These are phyloP conservation scores for Xylaria sp. DNA, from an alignment of 2,329 filamentous ascomycete species.

Conservation along the genomic window DNA sequence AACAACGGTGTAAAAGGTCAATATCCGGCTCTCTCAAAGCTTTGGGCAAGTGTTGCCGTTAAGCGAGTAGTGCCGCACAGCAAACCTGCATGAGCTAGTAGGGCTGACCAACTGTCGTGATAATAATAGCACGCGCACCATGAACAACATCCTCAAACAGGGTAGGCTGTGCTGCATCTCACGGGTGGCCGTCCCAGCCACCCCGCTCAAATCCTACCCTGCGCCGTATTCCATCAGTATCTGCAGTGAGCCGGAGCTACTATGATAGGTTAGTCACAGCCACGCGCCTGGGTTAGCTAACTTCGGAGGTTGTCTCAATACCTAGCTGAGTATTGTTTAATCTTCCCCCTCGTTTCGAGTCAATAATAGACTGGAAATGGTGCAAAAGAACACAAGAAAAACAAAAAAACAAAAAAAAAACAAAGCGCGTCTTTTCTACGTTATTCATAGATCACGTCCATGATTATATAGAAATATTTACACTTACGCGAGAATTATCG, in stretches of 20 bases:
- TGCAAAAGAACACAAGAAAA: too few species aligned
- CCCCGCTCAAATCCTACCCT: background rate
- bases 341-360: too few species aligned
- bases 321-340: too few species aligned
- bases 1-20: background rate
- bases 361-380: too few species aligned
- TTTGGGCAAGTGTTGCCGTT: background rate
- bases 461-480: too few species aligned
- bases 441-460: too few species aligned
- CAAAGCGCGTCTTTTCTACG: too few species aligned
- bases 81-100: background rate
- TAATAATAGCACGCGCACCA: constrained; percentile 16
- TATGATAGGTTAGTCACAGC: too few species aligned
- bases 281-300: background rate
- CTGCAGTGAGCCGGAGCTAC: too few species aligned
- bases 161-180: background rate
- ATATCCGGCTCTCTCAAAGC: constrained; percentile 16
- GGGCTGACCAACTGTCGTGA: background rate
- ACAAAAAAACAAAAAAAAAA: too few species aligned
- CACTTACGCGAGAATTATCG: too few species aligned
- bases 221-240: too few species aligned
- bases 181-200: background rate
- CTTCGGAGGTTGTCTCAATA: background rate
- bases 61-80: background rate
- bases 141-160: background rate